phyloP scores from a whole-genome alignment of 75 land plant species.

The Pseudotsuga menziesii region DNA sequence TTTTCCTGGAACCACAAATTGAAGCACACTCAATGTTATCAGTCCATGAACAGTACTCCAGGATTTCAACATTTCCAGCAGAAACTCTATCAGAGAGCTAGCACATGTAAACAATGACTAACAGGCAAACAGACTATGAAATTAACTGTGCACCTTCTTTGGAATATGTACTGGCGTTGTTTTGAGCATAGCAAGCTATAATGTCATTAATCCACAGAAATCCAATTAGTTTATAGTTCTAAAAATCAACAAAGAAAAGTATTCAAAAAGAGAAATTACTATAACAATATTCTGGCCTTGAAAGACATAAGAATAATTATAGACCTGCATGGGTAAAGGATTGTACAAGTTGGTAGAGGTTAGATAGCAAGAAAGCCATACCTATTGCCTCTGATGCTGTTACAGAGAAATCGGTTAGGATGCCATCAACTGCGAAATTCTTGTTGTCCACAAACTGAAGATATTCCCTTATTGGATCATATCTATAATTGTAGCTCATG shows the following conservation, averaged over 20 bases:
- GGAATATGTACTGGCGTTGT: not conserved
- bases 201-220: conserved; percentile 3
- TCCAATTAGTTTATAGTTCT: not conserved
- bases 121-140: not conserved
- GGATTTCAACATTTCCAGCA: not conserved
- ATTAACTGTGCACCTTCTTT: conserved; percentile 1
- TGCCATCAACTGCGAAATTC: conserved; percentile 77
- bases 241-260: not conserved
- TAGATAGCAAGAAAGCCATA: conserved; percentile 3
- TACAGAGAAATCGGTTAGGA: conserved; percentile 74
- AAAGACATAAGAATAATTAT: too few species aligned
- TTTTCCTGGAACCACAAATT: conserved; percentile 14
- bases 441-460: conserved; percentile 49
- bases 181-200: conserved; percentile 12
- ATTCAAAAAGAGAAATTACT: not conserved
- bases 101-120: not conserved
- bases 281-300: too few species aligned
- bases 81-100: not conserved
- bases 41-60: not conserved
- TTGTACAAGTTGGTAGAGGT: too few species aligned
- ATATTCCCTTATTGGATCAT: conserved; percentile 73
- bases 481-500: conserved; percentile 71
- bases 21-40: not conserved
- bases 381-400: conserved; percentile 89
- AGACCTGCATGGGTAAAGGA: too few species aligned